Evolutionary conservation across 345 rosid genomes (phyloP).

Genomic region (Litchi chinensis): DNA sequence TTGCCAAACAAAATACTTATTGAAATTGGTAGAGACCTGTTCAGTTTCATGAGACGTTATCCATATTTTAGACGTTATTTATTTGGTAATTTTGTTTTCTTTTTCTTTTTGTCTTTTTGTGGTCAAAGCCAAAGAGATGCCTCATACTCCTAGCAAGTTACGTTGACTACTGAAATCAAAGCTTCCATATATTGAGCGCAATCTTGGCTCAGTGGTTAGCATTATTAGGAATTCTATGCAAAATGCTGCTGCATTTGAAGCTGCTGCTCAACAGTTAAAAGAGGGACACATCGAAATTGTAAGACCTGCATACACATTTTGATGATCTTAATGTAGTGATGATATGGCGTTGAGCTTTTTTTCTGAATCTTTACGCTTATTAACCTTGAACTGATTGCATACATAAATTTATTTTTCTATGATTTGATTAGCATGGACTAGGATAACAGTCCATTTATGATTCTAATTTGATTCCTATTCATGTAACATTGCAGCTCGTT

Average conservation of each 20-base stretch:
- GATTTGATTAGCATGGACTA: neutral
- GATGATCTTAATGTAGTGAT: neutral
- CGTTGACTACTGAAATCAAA: slow-evolving; percentile 59
- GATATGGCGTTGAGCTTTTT: neutral
- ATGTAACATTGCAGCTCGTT: neutral
- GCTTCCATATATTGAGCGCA: slow-evolving; percentile 69
- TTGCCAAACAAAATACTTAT: slow-evolving; percentile 85
- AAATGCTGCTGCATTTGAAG: slow-evolving; percentile 69
- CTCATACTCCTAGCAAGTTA: slow-evolving; percentile 56
- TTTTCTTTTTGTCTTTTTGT: slow-evolving; percentile 14
- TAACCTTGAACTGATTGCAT: neutral
- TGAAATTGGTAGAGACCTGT: slow-evolving; percentile 64
- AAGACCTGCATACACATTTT: slow-evolving; percentile 29
- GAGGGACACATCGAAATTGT: slow-evolving; percentile 42
- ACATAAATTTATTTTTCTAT: neutral
- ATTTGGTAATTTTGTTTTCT: slow-evolving; percentile 8
- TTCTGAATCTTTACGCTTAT: neutral
- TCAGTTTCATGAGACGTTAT: neutral
- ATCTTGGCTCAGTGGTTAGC: slow-evolving; percentile 56
- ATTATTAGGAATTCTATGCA: slow-evolving; percentile 70
- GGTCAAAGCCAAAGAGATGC: slow-evolving; percentile 82
- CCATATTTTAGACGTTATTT: neutral
- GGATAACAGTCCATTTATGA: neutral
- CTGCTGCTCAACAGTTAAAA: slow-evolving; percentile 54
- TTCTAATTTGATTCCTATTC: neutral